Base-by-base conservation (phyloP, 768 basidiomycete genomes). In the Hebeloma cylindrosporum region DNA sequence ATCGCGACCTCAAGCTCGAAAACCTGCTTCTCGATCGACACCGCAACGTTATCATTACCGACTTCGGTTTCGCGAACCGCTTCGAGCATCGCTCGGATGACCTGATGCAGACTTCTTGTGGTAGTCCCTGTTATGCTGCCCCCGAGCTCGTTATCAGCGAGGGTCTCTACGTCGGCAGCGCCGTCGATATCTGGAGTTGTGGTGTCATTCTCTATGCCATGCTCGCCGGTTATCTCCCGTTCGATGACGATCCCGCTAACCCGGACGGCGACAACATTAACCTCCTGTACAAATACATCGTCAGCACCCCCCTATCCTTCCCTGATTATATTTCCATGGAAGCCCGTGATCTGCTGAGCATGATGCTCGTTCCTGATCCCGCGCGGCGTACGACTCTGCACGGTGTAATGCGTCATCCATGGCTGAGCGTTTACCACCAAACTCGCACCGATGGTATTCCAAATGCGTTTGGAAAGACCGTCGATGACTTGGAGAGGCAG, bases 251-350 rank as follows among this genome's bases (percentile, higher is more conserved):
- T 66, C 96, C 96, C 1, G 87, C 85, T 21, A 99, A 98, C 63
- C 96, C 96, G 3, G 96, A 98, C 44, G 96, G 96, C 47, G 95
- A 99, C 71, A 98, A 99, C 71, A 99, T 98, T 73, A 98, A 98
- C 61, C 79, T 98, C 4, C 71, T 99, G 35, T 98, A 99, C 81
- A 92, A 89, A 63, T 98, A 99, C 69, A 99, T 99, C 67, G 87
- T 98, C 68, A 93, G 85, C 72, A 99, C 96, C 1, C 88, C 89
- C 7, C 82, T 98, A 48, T 88, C 91, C 84, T 97, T 98, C 74
- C 95, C 95, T n/a, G 91, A 95, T 33, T 95, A 95, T 64, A 82
- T 97, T 55, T 88, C 90, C 6, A 61, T 75, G 7, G 82, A 86
- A 43, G 93, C 93, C 20, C 77, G 91, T 40, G 83, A 93, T 58